Base-by-base conservation (phyloP, 2,329 filamentous ascomycete genomes). In the Penicillium sp. region DNA sequence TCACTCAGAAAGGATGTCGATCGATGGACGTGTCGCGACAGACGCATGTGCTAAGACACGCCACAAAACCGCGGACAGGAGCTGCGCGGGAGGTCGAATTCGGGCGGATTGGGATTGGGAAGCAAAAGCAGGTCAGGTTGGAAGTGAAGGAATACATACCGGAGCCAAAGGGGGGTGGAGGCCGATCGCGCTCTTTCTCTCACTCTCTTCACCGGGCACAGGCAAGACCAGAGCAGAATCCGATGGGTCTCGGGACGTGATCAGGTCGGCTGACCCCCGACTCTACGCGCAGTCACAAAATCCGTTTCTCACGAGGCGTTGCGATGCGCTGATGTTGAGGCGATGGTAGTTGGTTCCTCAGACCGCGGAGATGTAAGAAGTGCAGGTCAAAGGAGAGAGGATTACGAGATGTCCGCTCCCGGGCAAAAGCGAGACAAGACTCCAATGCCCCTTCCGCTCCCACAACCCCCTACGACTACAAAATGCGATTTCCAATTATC, bases 381-480 rank as follows among this genome's bases (percentile, higher is more conserved):
- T 51, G 46, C 45, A 41, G 16, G 31, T 40, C 34, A 7, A 30
- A 45, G 45, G 46, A 45, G 45, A 45, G 45, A 46, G 39, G 48
- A 51, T 51, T 49, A 48, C 45, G 45, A 48, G 42, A 44, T 48
- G 45, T 48, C 48, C 48, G 48, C 45, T 41, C 46, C 45, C 43
- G 45, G 39, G 37, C 33, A 39, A 35, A 46, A 41, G 33, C 42
- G 41, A 44, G 42, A 20, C 20, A 28, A 35, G 30, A 19, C 41
- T 29, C 36, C 41, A 36, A 33, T 36, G 41, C 36, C 32, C 32
- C 31, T 36, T 36, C 34, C 28, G 39, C 33, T 23, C 14, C 27
- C 36, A 41, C 39, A 18, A 41, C 28, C 15, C n/a, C n/a, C n/a
- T n/a, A n/a, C n/a, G n/a, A n/a, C n/a, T n/a, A n/a, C n/a, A n/a